Evolutionary conservation across 768 basidiomycete species (phyloP), one percentile per base, ranked within the genome.

Genomic region (Suillus spraguei): DNA sequence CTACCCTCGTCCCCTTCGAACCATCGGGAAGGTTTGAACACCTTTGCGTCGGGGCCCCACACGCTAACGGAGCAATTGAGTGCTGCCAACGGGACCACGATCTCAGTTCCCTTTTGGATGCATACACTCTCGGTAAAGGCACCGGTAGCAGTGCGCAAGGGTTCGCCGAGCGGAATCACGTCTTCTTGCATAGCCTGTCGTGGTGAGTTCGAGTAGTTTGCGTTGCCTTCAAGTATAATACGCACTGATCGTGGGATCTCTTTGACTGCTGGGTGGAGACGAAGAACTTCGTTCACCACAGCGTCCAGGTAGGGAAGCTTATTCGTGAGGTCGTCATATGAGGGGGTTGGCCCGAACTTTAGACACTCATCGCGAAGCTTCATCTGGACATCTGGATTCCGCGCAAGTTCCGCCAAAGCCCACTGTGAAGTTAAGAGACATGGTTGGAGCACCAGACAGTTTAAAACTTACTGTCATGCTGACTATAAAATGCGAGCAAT

Each of bases 11-110:
- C 65, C 17, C 70, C 71, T 6, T 67, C 62, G 11, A 80, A 64
- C 82, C 83, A 84, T 3, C 82, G 76, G 58, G 77, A 74, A 8
- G 82, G 83, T 5, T 70, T 71, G 69, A 83, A 83, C 32, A 71
- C 69, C 41, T 73, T 77, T 36, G 81, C 79, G 49, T 80, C 77
- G 2, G 72, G 60, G 6, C 85, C 85, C 82, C 84, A 86, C 24
- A 83, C 64, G 5, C 60, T 68, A 39, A 71, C 65, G 0, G 79
- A 77, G 10, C 71, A 68, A n/a, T n/a, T n/a, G n/a, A n/a, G n/a
- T n/a, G n/a, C n/a, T n/a, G n/a, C n/a, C n/a, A n/a, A n/a, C n/a
- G 82, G 78, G 5, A 81, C 68, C 7, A 72, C 71, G 16, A 86
- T 65, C 5, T 65, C 55, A 1, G 79, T 76, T 22, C 81, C 82